A percentile compares a stretch with the other conserved stretches of the same genome.
Conservation (phyloP, 2,329 filamentous ascomycete genomes). For the Penicillium hordei region DNA sequence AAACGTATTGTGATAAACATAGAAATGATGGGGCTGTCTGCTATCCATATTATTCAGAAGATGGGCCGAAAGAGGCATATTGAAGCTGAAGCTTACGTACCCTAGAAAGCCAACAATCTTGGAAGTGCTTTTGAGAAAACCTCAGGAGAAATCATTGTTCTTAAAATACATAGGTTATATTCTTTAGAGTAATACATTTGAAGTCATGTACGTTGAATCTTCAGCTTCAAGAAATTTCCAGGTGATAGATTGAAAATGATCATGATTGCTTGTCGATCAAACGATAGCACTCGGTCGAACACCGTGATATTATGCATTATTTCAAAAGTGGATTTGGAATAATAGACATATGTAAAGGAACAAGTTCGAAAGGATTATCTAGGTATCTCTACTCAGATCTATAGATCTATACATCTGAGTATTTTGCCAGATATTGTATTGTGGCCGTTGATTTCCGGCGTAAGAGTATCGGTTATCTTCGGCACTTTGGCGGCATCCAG, state of each 20-base stretch:
- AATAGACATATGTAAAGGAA: not conserved
- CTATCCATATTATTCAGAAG: not conserved
- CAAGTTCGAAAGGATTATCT: not conserved
- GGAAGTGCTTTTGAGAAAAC: too few species aligned
- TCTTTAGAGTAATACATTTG: not conserved
- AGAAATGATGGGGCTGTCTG: not conserved
- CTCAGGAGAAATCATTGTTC: too few species aligned
- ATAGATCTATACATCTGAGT: not conserved
- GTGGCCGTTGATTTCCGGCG: not conserved
- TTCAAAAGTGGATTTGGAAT: too few species aligned
- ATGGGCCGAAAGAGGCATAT: not conserved
- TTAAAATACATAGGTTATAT: not conserved
- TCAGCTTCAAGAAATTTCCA: not conserved
- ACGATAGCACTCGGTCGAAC: not conserved
- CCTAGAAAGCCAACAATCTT: not conserved
- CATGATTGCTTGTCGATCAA: not conserved
- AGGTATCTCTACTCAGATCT: not conserved
- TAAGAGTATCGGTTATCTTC: slow-evolving; percentile 24
- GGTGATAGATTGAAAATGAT: not conserved
- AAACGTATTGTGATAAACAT: not conserved
- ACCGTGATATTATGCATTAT: not conserved
- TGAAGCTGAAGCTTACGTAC: not conserved
- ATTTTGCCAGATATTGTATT: slow-evolving; percentile 5
- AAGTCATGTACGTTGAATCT: not conserved
- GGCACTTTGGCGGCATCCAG: slow-evolving; percentile 17